Evolutionary conservation across 2,329 filamentous ascomycete genomes (phyloP).

Genomic region (Ophiocordyceps camponoti-leonardi): DNA sequence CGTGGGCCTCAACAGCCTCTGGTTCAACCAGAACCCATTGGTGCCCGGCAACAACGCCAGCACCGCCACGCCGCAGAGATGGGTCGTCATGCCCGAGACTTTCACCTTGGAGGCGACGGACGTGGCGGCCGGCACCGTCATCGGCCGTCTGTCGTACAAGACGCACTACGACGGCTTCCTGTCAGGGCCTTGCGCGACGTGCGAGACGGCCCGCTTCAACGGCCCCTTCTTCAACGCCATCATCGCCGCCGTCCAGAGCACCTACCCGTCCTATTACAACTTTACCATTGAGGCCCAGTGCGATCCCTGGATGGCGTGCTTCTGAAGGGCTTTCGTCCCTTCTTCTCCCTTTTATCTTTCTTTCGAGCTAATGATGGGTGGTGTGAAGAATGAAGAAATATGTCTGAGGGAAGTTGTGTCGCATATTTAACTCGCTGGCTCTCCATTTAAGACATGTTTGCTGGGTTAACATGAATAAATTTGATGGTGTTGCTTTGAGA

Average conservation of each 20-base stretch:
- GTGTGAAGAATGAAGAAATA: not conserved
- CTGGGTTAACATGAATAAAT: conserved; percentile 2
- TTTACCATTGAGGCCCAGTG: conserved; percentile 20
- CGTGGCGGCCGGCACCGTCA: conserved; percentile 12
- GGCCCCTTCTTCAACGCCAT: conserved; percentile 19
- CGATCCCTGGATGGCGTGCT: conserved; percentile 20
- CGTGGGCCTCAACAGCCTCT: conserved; percentile 19
- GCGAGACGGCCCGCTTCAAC: conserved; percentile 18
- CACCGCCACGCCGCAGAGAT: conserved; percentile 12
- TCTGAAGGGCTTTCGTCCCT: conserved; percentile 4
- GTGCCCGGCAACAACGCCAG: conserved; percentile 15
- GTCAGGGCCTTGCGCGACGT: conserved; percentile 16
- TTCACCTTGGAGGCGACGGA: conserved; percentile 18
- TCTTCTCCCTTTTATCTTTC: not conserved
- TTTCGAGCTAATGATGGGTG: not conserved
- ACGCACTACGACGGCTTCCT: conserved; percentile 21
- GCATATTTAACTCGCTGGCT: conserved; percentile 5
- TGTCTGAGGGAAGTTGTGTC: conserved; percentile 3
- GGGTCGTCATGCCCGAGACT: conserved; percentile 22
- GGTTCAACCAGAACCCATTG: conserved; percentile 22
- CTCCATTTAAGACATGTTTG: conserved; percentile 4
- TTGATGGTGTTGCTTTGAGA: not conserved
- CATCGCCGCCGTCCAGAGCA: conserved; percentile 18
- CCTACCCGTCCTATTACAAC: conserved; percentile 19
- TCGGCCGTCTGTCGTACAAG: conserved; percentile 19